Percentiles rank a stretch among this genome's conserved stretches.
Evolutionary conservation across 2,329 filamentous ascomycete genomes (phyloP).

Genomic region (Neurospora sp.): DNA sequence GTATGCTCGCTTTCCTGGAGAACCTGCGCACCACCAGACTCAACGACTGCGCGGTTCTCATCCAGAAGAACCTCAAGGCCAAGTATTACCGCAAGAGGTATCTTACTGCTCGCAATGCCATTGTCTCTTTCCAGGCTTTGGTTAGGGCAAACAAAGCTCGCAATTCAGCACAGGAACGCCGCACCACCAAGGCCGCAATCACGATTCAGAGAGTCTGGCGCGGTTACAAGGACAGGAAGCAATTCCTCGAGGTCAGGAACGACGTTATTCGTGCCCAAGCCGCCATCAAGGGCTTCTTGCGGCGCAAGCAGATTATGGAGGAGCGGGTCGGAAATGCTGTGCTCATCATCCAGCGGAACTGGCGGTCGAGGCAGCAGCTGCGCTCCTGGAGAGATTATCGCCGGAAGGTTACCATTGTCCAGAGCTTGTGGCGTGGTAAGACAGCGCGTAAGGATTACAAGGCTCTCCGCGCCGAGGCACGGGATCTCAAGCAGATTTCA

Average conservation of each 20-base stretch:
- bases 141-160: slow-evolving; percentile 71
- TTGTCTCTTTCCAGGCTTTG: slow-evolving; percentile 71
- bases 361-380: slow-evolving; percentile 72
- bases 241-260: slow-evolving; percentile 66
- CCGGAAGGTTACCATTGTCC: slow-evolving; percentile 78
- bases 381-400: slow-evolving; percentile 81
- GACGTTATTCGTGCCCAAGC: slow-evolving; percentile 86
- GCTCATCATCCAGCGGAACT: slow-evolving; percentile 79
- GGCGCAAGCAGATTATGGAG: slow-evolving; percentile 86
- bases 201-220: slow-evolving; percentile 94
- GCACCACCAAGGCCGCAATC: slow-evolving; percentile 77
- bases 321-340: slow-evolving; percentile 88
- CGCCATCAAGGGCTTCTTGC: slow-evolving; percentile 81
- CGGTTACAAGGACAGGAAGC: slow-evolving; percentile 79
- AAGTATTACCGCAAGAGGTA: slow-evolving; percentile 89
- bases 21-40: slow-evolving; percentile 83
- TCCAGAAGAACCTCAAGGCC: slow-evolving; percentile 93
- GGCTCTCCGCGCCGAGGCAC: slow-evolving; percentile 83
- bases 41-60: slow-evolving; percentile 92
- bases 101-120: slow-evolving; percentile 72
- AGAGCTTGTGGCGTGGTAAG: slow-evolving; percentile 88
- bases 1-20: slow-evolving; percentile 97
- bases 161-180: slow-evolving; percentile 67
- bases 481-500: slow-evolving; percentile 97
- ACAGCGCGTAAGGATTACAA: slow-evolving; percentile 78